These are phyloP conservation scores for Leishmania braziliensis DNA, from an alignment of 208 protist species.

Conservation along the genomic window DNA sequence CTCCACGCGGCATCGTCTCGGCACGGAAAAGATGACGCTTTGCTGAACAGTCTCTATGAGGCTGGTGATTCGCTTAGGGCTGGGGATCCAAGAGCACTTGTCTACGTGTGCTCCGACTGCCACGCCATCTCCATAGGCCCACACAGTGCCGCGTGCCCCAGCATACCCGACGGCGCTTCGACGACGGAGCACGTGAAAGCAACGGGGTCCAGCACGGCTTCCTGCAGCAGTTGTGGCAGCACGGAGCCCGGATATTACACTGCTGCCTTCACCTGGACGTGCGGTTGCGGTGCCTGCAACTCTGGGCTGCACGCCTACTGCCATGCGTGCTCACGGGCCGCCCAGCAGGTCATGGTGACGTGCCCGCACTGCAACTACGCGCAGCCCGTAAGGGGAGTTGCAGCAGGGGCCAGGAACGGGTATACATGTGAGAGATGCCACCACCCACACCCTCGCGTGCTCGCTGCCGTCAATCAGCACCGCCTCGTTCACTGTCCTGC, in stretches of 20 bases:
- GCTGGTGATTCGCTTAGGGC: not conserved
- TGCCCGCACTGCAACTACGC: conserved; percentile 26
- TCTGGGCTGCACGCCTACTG: conserved; percentile 50
- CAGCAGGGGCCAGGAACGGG: not conserved
- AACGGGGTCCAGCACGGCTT: not conserved
- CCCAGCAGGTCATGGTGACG: conserved; percentile 13
- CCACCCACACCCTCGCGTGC: conserved; percentile 44
- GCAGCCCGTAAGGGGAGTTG: not conserved
- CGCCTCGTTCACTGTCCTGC: conserved; percentile 47
- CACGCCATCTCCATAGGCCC: conserved; percentile 4
- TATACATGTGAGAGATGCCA: conserved; percentile 30
- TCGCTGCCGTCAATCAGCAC: conserved; percentile 26
- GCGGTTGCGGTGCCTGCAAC: conserved; percentile 68
- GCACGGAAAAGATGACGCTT: not conserved
- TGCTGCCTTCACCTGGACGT: conserved; percentile 66
- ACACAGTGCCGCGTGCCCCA: not conserved
- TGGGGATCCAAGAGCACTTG: not conserved
- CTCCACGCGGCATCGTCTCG: not conserved
- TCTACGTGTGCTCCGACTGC: conserved; percentile 28
- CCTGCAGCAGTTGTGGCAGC: conserved; percentile 17
- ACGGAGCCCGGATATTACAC: conserved; percentile 33
- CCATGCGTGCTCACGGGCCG: conserved; percentile 41
- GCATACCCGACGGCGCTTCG: conserved; percentile 1
- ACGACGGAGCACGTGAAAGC: not conserved
- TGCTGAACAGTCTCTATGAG: not conserved